phyloP scores from a whole-genome alignment of 192 early-diverging fungal species.

The Coemansia asiatica region DNA sequence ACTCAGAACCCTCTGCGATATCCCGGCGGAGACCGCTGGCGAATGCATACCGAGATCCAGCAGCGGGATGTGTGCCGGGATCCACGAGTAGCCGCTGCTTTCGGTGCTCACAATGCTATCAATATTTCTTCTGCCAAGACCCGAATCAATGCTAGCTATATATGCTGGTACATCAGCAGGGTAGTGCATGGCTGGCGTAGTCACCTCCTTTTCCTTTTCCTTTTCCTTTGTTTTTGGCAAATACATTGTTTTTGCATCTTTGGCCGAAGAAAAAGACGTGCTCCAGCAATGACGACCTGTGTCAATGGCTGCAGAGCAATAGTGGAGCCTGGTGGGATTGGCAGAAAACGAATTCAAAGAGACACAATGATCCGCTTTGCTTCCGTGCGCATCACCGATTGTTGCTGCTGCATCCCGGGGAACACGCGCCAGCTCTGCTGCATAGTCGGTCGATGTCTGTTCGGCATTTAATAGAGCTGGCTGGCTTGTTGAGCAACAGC shows the following conservation, averaged over 20 bases:
- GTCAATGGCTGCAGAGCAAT: not conserved
- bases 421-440: constrained; percentile 4
- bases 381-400: not conserved
- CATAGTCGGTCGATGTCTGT: constrained; percentile 2
- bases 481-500: not conserved
- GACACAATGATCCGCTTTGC: not conserved
- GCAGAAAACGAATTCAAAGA: not conserved
- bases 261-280: constrained; percentile 1
- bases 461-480: not conserved
- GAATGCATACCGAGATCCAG: not conserved
- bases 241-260: not conserved
- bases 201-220: not conserved
- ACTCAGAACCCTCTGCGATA: constrained; percentile 5
- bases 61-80: not conserved
- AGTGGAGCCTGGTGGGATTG: not conserved
- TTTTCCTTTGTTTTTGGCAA: not conserved
- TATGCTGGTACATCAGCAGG: not conserved
- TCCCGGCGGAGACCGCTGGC: not conserved
- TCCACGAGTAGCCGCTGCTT: not conserved
- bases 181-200: not conserved
- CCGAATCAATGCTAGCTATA: constrained; percentile 9
- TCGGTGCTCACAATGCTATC: not conserved
- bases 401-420: not conserved
- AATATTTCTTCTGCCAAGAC: constrained; percentile 7
- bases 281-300: not conserved